phyloP scores from a whole-genome alignment of 2,329 filamentous ascomycete species.

The Colletotrichum caudatum region DNA sequence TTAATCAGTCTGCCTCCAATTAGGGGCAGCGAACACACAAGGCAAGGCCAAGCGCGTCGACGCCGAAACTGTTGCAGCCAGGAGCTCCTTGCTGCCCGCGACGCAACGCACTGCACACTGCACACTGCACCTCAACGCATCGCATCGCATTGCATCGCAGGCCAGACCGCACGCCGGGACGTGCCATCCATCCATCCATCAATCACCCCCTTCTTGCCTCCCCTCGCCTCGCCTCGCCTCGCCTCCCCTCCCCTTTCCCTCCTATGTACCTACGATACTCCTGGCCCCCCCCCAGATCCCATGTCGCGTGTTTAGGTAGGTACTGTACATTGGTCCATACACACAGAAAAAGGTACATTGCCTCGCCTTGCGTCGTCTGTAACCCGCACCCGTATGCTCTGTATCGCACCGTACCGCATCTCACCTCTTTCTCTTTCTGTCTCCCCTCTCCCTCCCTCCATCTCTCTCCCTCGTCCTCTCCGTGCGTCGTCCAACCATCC shows the following conservation, averaged over 20 bases:
- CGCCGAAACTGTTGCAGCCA: constrained; percentile 48
- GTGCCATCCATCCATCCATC: constrained; percentile 35
- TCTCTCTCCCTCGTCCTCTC: not conserved
- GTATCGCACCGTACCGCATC: not conserved
- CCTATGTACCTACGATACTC: no score
- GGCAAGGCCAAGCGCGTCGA: constrained; percentile 43
- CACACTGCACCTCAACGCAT: constrained; percentile 31
- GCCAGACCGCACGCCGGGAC: constrained; percentile 33
- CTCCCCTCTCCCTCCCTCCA: not conserved
- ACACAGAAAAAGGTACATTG: not conserved
- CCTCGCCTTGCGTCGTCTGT: not conserved
- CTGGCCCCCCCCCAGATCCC: not conserved
- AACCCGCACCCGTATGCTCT: not conserved
- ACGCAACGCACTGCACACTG: constrained; percentile 18
- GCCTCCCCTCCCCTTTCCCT: not conserved
- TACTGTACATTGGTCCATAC: constrained; percentile 7
- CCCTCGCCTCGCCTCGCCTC: not conserved
- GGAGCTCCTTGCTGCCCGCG: constrained; percentile 44
- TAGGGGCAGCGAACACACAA: not conserved
- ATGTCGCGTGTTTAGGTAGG: not conserved
- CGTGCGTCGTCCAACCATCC: constrained; percentile 5
- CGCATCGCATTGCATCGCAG: constrained; percentile 27
- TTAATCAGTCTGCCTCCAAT: not conserved
- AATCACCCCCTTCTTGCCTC: constrained; percentile 12
- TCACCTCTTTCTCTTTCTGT: not conserved